Conservation (phyloP, 2,329 filamentous ascomycete genomes). For the Claviceps humidiphila region DNA sequence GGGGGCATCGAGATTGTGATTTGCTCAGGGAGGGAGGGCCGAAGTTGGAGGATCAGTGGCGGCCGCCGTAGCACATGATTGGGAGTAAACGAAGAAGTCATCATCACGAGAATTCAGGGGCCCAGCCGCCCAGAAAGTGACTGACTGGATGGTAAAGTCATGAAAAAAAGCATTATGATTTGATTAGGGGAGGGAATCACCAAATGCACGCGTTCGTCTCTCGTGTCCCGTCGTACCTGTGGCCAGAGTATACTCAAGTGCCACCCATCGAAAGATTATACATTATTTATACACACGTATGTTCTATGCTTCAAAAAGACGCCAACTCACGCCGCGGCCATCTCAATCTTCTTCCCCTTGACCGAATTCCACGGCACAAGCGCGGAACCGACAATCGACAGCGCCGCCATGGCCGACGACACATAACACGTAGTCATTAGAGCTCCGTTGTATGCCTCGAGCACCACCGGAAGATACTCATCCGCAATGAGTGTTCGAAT, state of each 20-base stretch:
- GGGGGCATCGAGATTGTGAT: conserved; percentile 32
- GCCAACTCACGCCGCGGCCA: neutral
- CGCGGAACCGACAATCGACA: conserved; percentile 4
- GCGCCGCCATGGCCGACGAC: conserved; percentile 1
- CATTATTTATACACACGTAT: no score
- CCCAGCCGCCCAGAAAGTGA: no score
- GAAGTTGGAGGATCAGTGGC: conserved; percentile 31
- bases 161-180: no score
- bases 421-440: conserved; percentile 6
- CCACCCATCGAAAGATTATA: no score
- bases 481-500: conserved; percentile 2
- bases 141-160: no score
- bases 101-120: neutral
- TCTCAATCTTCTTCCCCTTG: conserved; percentile 6
- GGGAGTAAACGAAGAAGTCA: neutral
- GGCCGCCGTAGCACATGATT: neutral
- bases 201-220: no score
- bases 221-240: no score
- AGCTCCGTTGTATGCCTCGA: conserved; percentile 5
- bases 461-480: conserved; percentile 2
- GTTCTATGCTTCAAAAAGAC: no score
- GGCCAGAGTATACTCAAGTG: no score
- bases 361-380: conserved; percentile 6
- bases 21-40: conserved; percentile 22
- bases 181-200: no score